Evolutionary conservation across 768 basidiomycete species (phyloP).

Genomic region (Collybia mongolica): DNA sequence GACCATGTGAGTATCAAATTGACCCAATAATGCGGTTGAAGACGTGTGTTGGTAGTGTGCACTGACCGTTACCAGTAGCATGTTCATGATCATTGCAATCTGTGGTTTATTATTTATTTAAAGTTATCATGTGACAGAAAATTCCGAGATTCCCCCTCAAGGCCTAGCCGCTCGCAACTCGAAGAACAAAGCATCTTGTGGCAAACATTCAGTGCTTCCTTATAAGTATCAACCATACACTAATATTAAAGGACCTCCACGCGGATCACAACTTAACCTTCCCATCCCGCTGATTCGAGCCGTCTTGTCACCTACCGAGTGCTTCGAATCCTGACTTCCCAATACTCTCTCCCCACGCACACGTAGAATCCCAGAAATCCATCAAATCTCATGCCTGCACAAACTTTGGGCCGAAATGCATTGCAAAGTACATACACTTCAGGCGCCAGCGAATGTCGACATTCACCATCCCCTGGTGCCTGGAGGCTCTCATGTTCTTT

Average conservation of each 20-base stretch:
- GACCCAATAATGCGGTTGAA: background rate
- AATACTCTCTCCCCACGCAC: background rate
- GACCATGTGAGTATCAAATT: too few relatives aligned
- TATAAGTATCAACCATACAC: too few relatives aligned
- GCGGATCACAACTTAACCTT: too few relatives aligned
- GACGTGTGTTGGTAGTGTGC: background rate
- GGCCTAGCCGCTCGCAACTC: too few relatives aligned
- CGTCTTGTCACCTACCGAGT: background rate
- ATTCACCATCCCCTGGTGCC: background rate
- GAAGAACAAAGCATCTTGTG: too few relatives aligned
- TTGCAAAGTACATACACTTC: background rate
- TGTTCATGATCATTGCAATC: background rate
- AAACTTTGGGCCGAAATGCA: background rate
- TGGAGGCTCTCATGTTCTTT: background rate
- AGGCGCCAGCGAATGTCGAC: background rate
- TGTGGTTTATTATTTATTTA: background rate
- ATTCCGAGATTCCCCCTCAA: too few relatives aligned
- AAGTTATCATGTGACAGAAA: too few relatives aligned
- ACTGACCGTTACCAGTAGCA: too few relatives aligned
- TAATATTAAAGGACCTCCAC: too few relatives aligned
- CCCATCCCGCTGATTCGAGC: background rate
- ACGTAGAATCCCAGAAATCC: slow-evolving; percentile 10
- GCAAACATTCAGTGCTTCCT: too few relatives aligned
- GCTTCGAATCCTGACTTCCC: background rate
- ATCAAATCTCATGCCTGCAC: slow-evolving; percentile 5